Conservation (phyloP, 2,329 filamentous ascomycete genomes). For the Ophiostoma sp. region DNA sequence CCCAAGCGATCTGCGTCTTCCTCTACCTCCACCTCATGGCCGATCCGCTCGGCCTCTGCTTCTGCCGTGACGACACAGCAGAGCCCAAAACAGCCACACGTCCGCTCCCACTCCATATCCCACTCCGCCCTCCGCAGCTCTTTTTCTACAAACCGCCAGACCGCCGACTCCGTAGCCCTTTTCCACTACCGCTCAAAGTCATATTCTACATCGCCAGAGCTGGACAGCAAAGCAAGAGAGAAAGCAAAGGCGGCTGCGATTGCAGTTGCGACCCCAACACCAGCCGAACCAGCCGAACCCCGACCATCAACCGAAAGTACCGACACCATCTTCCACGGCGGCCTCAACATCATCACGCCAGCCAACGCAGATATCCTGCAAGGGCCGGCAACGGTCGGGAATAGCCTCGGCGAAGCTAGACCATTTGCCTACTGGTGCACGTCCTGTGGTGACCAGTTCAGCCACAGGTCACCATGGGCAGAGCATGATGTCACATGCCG, state of each 20-base stretch:
- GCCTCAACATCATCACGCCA: slow-evolving; percentile 9
- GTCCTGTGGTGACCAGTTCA: slow-evolving; percentile 58
- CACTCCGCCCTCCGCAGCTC: slow-evolving; percentile 8
- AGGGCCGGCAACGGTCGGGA: not conserved
- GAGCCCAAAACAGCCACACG: not conserved
- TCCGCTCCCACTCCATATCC: not conserved
- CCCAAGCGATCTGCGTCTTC: not conserved
- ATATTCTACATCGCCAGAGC: not conserved
- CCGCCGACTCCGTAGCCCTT: not conserved
- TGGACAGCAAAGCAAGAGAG: not conserved
- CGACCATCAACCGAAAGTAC: not conserved
- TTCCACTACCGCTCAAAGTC: slow-evolving; percentile 4
- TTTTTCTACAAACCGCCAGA: slow-evolving; percentile 10
- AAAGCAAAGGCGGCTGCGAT: not conserved
- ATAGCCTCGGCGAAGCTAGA: not conserved
- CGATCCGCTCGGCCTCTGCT: not conserved
- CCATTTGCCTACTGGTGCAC: slow-evolving; percentile 51
- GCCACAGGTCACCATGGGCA: slow-evolving; percentile 65
- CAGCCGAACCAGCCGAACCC: not conserved
- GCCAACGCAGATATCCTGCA: not conserved
- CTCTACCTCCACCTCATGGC: not conserved
- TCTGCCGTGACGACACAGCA: not conserved
- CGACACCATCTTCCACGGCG: not conserved
- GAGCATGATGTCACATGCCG: slow-evolving; percentile 61
- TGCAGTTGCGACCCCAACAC: not conserved